Evolutionary conservation across 768 basidiomycete species (phyloP), one percentile per base, ranked within the genome.

Genomic region (Pulveroboletus sp.): DNA sequence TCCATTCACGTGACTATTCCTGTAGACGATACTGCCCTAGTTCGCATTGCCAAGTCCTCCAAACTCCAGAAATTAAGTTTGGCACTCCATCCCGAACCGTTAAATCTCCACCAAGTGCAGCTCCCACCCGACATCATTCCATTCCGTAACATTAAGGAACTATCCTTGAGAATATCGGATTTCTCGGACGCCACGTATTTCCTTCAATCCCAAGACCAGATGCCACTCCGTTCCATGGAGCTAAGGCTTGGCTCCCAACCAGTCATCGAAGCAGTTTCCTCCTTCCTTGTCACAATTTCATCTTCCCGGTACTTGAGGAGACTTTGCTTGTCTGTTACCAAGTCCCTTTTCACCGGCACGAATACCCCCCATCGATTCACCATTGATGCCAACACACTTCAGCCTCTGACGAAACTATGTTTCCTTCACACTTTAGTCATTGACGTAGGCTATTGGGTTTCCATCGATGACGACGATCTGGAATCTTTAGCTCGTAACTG

Each of bases 381-480:
- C 9, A 27, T 27, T 5, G 5, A 27, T 9, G 9, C 25, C 25
- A 9, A 27, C 9, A 9, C 9, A 27, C 25, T 27, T 27, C 5
- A 27, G 5, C 25, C 25, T 9, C 25, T 27, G 5, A 27, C 25
- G 5, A 5, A 5, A 5, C 25, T 27, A 27, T 9, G 9, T 27
- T 9, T 5, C 25, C 25, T 27, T 9, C 25, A 27, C 25, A 27
- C 25, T 27, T 27, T n/a, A n/a, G n/a, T n/a, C n/a, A n/a, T n/a
- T n/a, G n/a, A n/a, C n/a, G n/a, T n/a, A n/a, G n/a, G n/a, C n/a
- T n/a, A n/a, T n/a, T n/a, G n/a, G n/a, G n/a, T n/a, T n/a, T n/a
- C n/a, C n/a, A n/a, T n/a, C n/a, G 39, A 54, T 23, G 47, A 56
- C 2, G 43, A 46, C 20, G 35, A 39, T 5, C 25, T 50, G 19